These are phyloP conservation scores for Ceratocystis huliohia DNA, from an alignment of 2,329 filamentous ascomycete genomes.

Conservation along the genomic window DNA sequence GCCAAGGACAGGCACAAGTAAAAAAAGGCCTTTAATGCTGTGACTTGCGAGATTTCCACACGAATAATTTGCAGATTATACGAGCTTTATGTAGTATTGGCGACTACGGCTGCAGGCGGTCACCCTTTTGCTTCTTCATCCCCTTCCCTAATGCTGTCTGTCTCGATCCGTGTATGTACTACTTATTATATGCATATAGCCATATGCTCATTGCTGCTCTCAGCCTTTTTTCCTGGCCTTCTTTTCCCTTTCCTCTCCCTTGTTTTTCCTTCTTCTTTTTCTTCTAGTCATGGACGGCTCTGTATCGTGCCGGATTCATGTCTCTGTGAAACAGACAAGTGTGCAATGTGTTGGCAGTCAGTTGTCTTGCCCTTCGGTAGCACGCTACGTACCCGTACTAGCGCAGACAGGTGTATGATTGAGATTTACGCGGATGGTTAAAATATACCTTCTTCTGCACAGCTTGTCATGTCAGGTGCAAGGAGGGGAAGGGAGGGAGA, in stretches of 20 bases:
- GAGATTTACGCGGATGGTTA: too few species aligned
- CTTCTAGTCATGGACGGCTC: not conserved
- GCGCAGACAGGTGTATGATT: too few species aligned
- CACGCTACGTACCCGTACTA: not conserved
- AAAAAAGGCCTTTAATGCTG: not conserved
- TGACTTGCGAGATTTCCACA: not conserved
- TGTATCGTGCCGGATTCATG: not conserved
- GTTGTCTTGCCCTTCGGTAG: not conserved
- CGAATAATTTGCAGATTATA: not conserved
- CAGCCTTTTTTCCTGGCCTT: not conserved
- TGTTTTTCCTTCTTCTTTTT: not conserved
- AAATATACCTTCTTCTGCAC: not conserved
- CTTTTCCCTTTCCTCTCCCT: not conserved
- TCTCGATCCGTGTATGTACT: not conserved
- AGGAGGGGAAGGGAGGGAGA: not conserved
- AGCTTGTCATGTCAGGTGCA: not conserved
- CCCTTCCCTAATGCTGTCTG: not conserved
- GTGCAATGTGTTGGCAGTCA: constrained; percentile 5
- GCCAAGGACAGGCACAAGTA: not conserved
- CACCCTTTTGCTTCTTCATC: too few species aligned
- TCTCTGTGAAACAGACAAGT: not conserved
- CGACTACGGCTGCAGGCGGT: too few species aligned
- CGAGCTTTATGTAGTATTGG: not conserved
- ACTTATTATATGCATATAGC: not conserved
- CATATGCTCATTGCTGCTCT: not conserved